These are phyloP conservation scores for Cinchona pubescens DNA, from an alignment of 257 asterid species.

Conservation along the genomic window DNA sequence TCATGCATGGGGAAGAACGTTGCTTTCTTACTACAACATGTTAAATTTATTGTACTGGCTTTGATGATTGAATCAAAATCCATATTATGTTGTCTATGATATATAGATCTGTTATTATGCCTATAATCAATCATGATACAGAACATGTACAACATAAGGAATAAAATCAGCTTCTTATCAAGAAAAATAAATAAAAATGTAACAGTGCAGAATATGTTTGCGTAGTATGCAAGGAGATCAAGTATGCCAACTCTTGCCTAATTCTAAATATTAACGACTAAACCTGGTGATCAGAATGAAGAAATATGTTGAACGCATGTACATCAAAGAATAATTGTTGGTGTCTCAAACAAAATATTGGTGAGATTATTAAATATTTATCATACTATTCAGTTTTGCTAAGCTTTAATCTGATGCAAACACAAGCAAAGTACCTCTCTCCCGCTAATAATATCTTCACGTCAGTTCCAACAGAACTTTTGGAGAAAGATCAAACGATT, in stretches of 20 bases:
- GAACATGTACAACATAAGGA: conserved; percentile 10
- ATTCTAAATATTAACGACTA: conserved; percentile 14
- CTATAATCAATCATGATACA: conserved; percentile 13
- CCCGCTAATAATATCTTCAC: conserved; percentile 27
- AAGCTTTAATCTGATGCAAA: conserved; percentile 15
- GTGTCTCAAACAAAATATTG: neutral
- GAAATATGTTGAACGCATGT: neutral
- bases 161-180: conserved; percentile 26
- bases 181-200: conserved; percentile 1
- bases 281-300: conserved; percentile 14
- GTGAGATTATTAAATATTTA: conserved; percentile 1
- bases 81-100: neutral
- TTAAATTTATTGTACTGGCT: neutral
- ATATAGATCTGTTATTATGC: neutral
- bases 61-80: neutral
- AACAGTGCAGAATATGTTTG: conserved; percentile 31
- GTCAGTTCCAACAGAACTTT: conserved; percentile 44
- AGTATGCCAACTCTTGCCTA: conserved; percentile 11
- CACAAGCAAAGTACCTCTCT: conserved; percentile 18
- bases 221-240: conserved; percentile 12
- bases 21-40: neutral
- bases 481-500: conserved; percentile 45
- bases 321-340: conserved; percentile 1
- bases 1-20: neutral
- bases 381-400: neutral